A percentile compares a stretch with the other conserved stretches of the same genome.
These are phyloP conservation scores for Calonectria hawksworthii DNA, from an alignment of 2,329 filamentous ascomycete species.

Conservation along the genomic window DNA sequence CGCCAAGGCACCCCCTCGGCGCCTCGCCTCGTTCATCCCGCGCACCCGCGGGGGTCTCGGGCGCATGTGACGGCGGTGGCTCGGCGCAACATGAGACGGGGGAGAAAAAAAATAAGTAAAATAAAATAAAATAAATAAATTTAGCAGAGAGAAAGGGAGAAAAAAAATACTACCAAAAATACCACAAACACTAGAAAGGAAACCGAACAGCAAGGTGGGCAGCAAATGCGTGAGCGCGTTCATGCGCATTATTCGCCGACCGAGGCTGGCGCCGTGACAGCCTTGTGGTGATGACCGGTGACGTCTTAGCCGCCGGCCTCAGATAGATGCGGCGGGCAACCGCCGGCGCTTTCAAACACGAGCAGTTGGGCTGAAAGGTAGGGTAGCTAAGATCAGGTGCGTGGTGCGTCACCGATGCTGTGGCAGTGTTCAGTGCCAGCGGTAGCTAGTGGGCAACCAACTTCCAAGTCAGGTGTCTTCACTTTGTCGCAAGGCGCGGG, in stretches of 20 bases:
- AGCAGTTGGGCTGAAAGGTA: not conserved
- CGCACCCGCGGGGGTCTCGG: not conserved
- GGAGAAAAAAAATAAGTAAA: not conserved
- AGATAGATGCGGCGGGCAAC: conserved; percentile 1
- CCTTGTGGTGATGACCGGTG: conserved; percentile 4
- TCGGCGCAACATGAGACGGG: not conserved
- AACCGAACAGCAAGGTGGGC: not conserved
- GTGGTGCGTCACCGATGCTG: conserved; percentile 13
- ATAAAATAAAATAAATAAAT: not conserved
- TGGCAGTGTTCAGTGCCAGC: conserved; percentile 7
- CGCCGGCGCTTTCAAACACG: not conserved
- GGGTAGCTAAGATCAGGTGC: conserved; percentile 12
- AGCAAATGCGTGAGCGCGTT: not conserved
- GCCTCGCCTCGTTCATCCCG: not conserved
- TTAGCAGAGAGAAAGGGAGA: no score
- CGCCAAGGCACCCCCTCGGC: not conserved
- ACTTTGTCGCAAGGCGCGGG: not conserved
- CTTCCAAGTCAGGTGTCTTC: conserved; percentile 2
- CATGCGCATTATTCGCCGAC: conserved; percentile 3
- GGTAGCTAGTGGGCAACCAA: not conserved
- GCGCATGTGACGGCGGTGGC: conserved; percentile 7
- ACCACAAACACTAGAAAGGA: not conserved
- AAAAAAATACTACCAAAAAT: not conserved
- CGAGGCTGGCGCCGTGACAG: conserved; percentile 2
- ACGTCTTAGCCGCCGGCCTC: not conserved